These are phyloP conservation scores for Crotalaria pallida DNA, from an alignment of 306 rosid species.

Conservation along the genomic window DNA sequence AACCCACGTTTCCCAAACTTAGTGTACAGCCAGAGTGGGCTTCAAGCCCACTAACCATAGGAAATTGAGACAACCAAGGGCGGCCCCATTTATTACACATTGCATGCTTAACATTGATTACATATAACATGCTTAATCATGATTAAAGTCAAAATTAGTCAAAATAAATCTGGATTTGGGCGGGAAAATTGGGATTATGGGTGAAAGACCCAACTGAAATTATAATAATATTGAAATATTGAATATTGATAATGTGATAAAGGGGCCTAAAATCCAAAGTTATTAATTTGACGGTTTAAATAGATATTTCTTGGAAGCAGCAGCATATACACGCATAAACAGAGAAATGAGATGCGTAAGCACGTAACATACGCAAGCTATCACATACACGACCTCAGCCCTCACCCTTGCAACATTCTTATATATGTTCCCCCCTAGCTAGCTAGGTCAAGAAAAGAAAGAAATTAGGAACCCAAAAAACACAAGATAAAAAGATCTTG, in stretches of 20 bases:
- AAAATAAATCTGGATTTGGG: too few relatives aligned
- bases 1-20: too few relatives aligned
- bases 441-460: not conserved
- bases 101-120: too few relatives aligned
- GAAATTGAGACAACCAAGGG: too few relatives aligned
- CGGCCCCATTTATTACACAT: too few relatives aligned
- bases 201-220: too few relatives aligned
- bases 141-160: too few relatives aligned
- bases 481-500: not conserved
- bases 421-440: not conserved
- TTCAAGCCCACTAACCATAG: too few relatives aligned
- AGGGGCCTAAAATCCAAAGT: conserved; percentile 5
- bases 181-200: too few relatives aligned
- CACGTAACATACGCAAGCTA: not conserved
- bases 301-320: not conserved
- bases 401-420: not conserved
- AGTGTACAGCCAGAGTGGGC: too few relatives aligned
- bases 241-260: not conserved
- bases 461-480: not conserved
- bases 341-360: not conserved
- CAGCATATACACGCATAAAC: not conserved
- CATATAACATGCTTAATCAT: too few relatives aligned
- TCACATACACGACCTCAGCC: not conserved
- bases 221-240: too few relatives aligned
- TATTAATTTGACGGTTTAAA: not conserved